Base-by-base conservation (phyloP, 2,329 filamentous ascomycete species). In the Aspergillus pseudotamarii region DNA sequence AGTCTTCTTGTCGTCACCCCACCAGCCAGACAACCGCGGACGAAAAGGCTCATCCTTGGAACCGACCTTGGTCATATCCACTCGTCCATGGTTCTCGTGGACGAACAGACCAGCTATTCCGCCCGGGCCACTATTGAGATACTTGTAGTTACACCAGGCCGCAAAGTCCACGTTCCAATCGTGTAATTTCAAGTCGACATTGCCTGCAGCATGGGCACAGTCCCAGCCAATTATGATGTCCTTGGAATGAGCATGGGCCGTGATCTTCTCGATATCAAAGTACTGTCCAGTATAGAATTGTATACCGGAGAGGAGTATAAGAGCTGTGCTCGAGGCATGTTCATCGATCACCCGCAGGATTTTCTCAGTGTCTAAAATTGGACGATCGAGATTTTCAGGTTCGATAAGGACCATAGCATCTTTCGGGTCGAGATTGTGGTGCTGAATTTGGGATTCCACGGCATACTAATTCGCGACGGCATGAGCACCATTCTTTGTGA, bases 91-190 rank as follows among this genome's bases (percentile, higher is more conserved):
- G 45, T 81, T 83, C 73, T 92, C 87, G 76, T 97, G 92, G 10
- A 97, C 90, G 68, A 93, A 97, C 0, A 90, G 82, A 0, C 90
- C 93, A 1, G 87, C 92, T 66, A 96, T 96, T 19, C 89, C 85
- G 4, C 93, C 93, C 0, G 93, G 92, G 0, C 93, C 93, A 30
- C 89, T 88, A 74, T 96, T 96, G 75, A 96, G 86, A 80, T 97
- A 97, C 80, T 97, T 97, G 84, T 97, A 97, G 21, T 90, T 94
- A 78, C 93, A 97, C 93, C 93, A 97, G 59, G 87, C 91, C 19
- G 94, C 93, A 72, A 96, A 96, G 76, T 97, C 93, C 38, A 96
- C 92, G 68, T 91, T 85, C 93, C 93, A 97, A 70, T 94, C 91
- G 77, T 96, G 93, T 23, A 97, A 83, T 62, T 83, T 79, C 21